These are phyloP conservation scores for Pichia sp. DNA, from an alignment of 1,139 yeast species.

Conservation along the genomic window DNA sequence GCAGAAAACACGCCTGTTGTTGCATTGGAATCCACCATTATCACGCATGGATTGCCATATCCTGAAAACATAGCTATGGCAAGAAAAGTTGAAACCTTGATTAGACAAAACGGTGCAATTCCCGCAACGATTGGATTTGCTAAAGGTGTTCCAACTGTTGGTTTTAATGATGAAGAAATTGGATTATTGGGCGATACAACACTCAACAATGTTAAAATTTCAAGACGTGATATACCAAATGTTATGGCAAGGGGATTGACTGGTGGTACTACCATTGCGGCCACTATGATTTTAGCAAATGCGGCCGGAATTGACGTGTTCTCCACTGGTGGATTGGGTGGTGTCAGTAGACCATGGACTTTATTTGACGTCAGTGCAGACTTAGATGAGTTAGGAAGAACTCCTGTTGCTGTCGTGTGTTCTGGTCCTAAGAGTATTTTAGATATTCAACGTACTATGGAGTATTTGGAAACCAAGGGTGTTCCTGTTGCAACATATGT, in stretches of 20 bases:
- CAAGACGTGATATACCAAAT: conserved; percentile 78
- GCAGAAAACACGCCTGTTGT: conserved; percentile 60
- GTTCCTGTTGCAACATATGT: conserved; percentile 46
- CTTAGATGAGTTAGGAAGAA: conserved; percentile 76
- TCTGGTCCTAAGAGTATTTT: conserved; percentile 89
- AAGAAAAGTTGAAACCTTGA: conserved; percentile 54
- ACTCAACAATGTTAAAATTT: conserved; percentile 54
- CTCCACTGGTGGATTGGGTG: conserved; percentile 95
- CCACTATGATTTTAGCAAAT: conserved; percentile 80
- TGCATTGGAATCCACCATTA: conserved; percentile 81
- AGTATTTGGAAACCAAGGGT: conserved; percentile 87
- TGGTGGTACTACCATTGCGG: conserved; percentile 92
- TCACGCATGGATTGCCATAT: conserved; percentile 87
- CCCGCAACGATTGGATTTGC: conserved; percentile 90
- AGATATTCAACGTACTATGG: conserved; percentile 80
- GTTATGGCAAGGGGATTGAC: conserved; percentile 60
- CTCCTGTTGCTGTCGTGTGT: conserved; percentile 86
- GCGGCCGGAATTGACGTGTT: conserved; percentile 78
- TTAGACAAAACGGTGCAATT: conserved; percentile 63
- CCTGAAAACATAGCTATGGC: conserved; percentile 82
- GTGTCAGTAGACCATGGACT: conserved; percentile 83
- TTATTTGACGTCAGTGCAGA: conserved; percentile 83
- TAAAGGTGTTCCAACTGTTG: conserved; percentile 70
- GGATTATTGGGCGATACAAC: conserved; percentile 46
- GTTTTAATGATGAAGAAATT: conserved; percentile 50